A percentile compares a stretch with the other conserved stretches of the same genome.
Conservation (phyloP, 805 yeast species). For the Trichomonascus vanleenenianus region DNA sequence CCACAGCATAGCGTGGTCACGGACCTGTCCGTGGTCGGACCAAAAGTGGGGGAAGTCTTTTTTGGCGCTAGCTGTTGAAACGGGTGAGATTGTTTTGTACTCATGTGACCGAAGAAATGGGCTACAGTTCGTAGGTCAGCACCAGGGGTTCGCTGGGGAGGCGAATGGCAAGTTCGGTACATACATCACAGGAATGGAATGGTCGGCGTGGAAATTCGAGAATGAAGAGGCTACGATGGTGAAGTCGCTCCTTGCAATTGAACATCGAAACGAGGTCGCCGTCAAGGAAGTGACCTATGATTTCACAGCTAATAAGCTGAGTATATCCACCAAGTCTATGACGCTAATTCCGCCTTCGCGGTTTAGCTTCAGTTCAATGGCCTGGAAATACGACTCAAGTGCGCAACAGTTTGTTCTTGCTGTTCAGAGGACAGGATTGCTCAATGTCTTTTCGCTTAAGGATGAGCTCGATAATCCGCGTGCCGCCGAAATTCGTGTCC, state of each 20-base stretch:
- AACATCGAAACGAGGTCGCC: not conserved
- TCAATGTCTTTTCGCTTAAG: not conserved
- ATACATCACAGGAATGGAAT: conserved; percentile 6
- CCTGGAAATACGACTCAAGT: too few species aligned
- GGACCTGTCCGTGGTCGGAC: not conserved
- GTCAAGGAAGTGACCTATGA: not conserved
- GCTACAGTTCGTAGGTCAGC: conserved; percentile 2
- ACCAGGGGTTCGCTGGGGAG: conserved; percentile 2
- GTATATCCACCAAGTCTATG: not conserved
- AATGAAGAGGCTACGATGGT: not conserved
- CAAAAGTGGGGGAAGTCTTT: conserved; percentile 18
- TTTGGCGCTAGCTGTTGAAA: conserved; percentile 17
- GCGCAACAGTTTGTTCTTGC: conserved; percentile 3
- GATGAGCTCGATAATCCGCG: too few species aligned
- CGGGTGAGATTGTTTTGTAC: conserved; percentile 13
- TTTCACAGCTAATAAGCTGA: not conserved
- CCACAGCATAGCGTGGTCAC: conserved; percentile 16
- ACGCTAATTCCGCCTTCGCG: conserved; percentile 5
- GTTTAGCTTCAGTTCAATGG: not conserved
- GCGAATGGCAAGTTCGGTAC: conserved; percentile 6
- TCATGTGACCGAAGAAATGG: not conserved
- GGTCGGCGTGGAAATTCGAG: conserved; percentile 9
- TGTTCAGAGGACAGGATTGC: conserved; percentile 6
- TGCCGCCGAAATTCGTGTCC: too few species aligned
- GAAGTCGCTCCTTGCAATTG: not conserved